Percentiles rank a stretch among this genome's conserved stretches.
Evolutionary conservation across 164 flowering plant genomes (phyloP).

Genomic region (Annona squamosa): DNA sequence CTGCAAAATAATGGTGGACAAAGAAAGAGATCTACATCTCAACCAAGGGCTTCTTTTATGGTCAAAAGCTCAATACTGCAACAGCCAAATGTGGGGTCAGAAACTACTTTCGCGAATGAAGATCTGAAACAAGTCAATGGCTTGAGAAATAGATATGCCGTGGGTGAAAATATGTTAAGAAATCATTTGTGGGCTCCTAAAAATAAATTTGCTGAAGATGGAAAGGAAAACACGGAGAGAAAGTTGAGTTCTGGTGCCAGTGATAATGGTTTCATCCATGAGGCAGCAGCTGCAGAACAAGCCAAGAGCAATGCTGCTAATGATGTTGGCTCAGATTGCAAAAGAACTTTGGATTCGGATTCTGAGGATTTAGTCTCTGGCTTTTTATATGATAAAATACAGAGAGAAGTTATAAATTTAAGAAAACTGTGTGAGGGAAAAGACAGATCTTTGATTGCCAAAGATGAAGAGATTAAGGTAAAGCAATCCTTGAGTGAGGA

Average conservation of each 20-base stretch:
- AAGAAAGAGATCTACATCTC: slow-evolving; percentile 70
- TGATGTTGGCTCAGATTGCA: slow-evolving; percentile 17
- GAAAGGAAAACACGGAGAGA: slow-evolving; percentile 46
- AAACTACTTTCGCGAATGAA: slow-evolving; percentile 12
- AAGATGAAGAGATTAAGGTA: slow-evolving; percentile 87
- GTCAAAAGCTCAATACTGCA: slow-evolving; percentile 29
- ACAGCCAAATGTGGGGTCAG: slow-evolving; percentile 29
- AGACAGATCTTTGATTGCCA: slow-evolving; percentile 43
- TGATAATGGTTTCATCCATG: slow-evolving; percentile 13
- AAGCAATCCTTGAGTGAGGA: not conserved
- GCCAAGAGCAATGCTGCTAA: slow-evolving; percentile 14
- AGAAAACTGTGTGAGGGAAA: slow-evolving; percentile 58
- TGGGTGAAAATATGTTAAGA: slow-evolving; percentile 32
- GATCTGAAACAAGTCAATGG: slow-evolving; percentile 28
- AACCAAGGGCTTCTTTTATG: slow-evolving; percentile 51
- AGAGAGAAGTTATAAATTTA: slow-evolving; percentile 65
- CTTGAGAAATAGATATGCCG: slow-evolving; percentile 28
- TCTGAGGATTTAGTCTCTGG: slow-evolving; percentile 71
- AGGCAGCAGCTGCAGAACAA: slow-evolving; percentile 21
- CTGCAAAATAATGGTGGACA: slow-evolving; percentile 36
- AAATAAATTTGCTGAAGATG: slow-evolving; percentile 40
- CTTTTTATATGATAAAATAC: slow-evolving; percentile 75
- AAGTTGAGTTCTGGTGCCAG: slow-evolving; percentile 26
- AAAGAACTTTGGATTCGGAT: slow-evolving; percentile 15
- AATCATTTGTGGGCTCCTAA: slow-evolving; percentile 53